phyloP scores from a whole-genome alignment of 108 stramenopile species.

The Cyclotella atomus region DNA sequence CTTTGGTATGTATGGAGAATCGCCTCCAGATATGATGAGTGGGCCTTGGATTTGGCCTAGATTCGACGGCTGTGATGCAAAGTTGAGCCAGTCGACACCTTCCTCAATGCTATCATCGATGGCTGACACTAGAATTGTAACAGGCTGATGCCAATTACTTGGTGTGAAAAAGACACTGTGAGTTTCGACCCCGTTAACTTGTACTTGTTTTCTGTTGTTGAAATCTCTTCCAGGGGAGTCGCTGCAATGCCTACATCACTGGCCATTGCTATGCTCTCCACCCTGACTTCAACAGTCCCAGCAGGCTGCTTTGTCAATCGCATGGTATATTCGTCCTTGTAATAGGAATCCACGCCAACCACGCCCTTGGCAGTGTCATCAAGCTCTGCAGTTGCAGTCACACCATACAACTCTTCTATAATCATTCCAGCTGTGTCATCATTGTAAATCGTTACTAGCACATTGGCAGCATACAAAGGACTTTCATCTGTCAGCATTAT shows the following conservation, averaged over 20 bases:
- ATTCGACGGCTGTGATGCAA: conserved; percentile 47
- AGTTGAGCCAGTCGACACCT: conserved; percentile 44
- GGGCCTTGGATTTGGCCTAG: conserved; percentile 44
- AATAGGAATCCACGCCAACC: not conserved
- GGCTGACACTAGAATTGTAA: conserved; percentile 31
- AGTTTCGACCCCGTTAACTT: not conserved
- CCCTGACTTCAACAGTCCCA: conserved; percentile 11
- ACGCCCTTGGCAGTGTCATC: conserved; percentile 18
- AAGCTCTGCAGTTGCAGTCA: conserved; percentile 37
- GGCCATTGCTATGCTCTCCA: not conserved
- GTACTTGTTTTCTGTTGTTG: not conserved
- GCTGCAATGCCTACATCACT: conserved; percentile 5
- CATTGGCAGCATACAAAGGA: conserved; percentile 5
- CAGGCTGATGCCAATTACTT: conserved; percentile 25
- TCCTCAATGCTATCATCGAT: conserved; percentile 42
- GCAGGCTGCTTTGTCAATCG: conserved; percentile 28
- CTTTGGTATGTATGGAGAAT: conserved; percentile 23
- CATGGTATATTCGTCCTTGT: conserved; percentile 35
- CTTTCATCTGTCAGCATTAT: conserved; percentile 6
- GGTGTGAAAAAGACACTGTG: not conserved
- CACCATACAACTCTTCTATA: conserved; percentile 31
- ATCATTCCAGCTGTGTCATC: conserved; percentile 40
- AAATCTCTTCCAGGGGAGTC: conserved; percentile 9
- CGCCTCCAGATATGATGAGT: conserved; percentile 28
- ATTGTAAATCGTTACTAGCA: conserved; percentile 44